phyloP scores from a whole-genome alignment of 2,329 filamentous ascomycete species.

The Trichophyton benhamiae region DNA sequence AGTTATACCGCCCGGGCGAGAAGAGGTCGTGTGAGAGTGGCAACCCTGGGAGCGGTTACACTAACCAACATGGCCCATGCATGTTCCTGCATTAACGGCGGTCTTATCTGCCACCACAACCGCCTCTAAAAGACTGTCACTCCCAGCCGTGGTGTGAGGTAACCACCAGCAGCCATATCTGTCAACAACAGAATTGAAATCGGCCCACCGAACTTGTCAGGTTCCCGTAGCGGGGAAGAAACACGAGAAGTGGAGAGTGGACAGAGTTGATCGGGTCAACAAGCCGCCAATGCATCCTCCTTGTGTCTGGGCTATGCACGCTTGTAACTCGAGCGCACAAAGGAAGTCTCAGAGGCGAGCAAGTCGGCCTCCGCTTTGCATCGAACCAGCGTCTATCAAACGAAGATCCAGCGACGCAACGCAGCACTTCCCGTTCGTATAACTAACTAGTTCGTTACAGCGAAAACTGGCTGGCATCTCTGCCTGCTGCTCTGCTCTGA shows the following conservation, averaged over 20 bases:
- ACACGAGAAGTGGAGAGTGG: not conserved
- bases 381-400: not conserved
- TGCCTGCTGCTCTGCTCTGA: no score
- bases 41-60: not conserved
- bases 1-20: no score
- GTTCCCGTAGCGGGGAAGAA: not conserved
- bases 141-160: no score
- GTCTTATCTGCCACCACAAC: not conserved
- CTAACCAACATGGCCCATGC: not conserved
- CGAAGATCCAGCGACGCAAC: not conserved
- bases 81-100: not conserved
- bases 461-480: not conserved
- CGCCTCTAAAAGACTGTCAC: no score
- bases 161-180: no score
- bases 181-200: no score
- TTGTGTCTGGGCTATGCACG: no score
- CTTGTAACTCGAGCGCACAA: not conserved
- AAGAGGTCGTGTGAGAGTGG: no score
- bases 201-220: no score
- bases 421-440: not conserved
- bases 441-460: no score
- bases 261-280: not conserved
- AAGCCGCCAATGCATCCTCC: not conserved
- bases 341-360: not conserved
- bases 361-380: not conserved